Conservation (phyloP, 2,329 filamentous ascomycete genomes). For the Botrytis fabae region DNA sequence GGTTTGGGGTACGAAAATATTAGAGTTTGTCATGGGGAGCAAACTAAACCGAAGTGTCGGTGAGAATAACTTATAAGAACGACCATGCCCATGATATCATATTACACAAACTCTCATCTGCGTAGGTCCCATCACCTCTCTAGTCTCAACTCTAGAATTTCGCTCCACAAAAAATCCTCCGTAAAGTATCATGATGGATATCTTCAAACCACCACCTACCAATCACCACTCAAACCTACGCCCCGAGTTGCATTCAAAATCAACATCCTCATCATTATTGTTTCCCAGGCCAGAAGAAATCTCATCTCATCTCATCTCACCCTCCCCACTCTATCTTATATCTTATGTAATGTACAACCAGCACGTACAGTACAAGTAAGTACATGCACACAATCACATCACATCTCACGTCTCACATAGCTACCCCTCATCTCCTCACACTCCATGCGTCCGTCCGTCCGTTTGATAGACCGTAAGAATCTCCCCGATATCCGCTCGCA, state of each 20-base stretch:
- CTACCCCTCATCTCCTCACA: neutral
- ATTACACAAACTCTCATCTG: neutral
- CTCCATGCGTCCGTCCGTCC: neutral
- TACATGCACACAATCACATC: neutral
- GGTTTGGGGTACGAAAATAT: neutral
- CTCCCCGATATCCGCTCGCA: neutral
- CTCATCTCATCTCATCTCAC: slow-evolving; percentile 14
- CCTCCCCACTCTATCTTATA: slow-evolving; percentile 6
- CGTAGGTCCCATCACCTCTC: neutral
- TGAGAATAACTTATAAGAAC: neutral
- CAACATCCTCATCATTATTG: neutral
- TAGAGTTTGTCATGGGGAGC: neutral
- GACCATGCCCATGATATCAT: neutral
- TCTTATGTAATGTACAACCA: slow-evolving; percentile 20
- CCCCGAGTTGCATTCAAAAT: neutral
- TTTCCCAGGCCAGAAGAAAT: slow-evolving; percentile 2
- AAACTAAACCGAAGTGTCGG: neutral
- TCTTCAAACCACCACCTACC: neutral
- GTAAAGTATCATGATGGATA: neutral
- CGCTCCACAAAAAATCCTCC: neutral
- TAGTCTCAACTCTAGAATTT: neutral
- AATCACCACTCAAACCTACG: neutral
- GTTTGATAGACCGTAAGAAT: neutral
- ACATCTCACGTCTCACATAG: neutral
- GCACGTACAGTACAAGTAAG: neutral